Conservation (phyloP, 371 early-diverging fungal genomes). For the Haplosporangium sp. region DNA sequence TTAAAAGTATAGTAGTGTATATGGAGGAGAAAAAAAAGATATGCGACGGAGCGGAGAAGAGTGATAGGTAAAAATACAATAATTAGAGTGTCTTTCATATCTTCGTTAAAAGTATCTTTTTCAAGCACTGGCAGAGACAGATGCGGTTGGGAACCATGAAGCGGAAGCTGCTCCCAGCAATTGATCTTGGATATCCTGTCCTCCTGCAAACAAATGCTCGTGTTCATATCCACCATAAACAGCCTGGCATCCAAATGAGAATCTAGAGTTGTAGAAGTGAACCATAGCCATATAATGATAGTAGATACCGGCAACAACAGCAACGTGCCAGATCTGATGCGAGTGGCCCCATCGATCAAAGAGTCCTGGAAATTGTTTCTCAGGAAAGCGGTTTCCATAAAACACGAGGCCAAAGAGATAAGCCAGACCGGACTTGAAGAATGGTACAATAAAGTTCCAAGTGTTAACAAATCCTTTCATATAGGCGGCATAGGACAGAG, state of each 20-base stretch:
- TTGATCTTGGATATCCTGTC: conserved; percentile 3
- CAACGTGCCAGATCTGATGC: conserved; percentile 86
- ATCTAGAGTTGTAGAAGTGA: conserved; percentile 63
- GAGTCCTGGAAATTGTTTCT: conserved; percentile 77
- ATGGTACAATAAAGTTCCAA: conserved; percentile 62
- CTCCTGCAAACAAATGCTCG: conserved; percentile 8
- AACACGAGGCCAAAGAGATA: conserved; percentile 70
- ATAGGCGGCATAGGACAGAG: conserved; percentile 65
- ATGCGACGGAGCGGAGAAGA: no score
- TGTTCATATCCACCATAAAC: conserved; percentile 53
- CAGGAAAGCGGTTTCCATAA: conserved; percentile 81
- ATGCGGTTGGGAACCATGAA: conserved; percentile 23
- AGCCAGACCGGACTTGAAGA: conserved; percentile 63
- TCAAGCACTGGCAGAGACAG: conserved; percentile 17
- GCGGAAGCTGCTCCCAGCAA: neutral
- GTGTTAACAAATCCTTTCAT: conserved; percentile 60
- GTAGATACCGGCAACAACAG: conserved; percentile 78
- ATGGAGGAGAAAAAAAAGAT: no score
- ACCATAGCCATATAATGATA: conserved; percentile 73
- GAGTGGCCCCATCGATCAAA: conserved; percentile 82
- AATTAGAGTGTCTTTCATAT: conserved; percentile 12
- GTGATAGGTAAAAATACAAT: conserved; percentile 18
- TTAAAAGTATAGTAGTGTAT: no score
- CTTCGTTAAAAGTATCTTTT: neutral
- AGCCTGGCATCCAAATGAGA: conserved; percentile 60